Percentiles rank a stretch among this genome's conserved stretches.
These are phyloP conservation scores for Russula sp. DNA, from an alignment of 768 basidiomycete genomes.

Conservation along the genomic window DNA sequence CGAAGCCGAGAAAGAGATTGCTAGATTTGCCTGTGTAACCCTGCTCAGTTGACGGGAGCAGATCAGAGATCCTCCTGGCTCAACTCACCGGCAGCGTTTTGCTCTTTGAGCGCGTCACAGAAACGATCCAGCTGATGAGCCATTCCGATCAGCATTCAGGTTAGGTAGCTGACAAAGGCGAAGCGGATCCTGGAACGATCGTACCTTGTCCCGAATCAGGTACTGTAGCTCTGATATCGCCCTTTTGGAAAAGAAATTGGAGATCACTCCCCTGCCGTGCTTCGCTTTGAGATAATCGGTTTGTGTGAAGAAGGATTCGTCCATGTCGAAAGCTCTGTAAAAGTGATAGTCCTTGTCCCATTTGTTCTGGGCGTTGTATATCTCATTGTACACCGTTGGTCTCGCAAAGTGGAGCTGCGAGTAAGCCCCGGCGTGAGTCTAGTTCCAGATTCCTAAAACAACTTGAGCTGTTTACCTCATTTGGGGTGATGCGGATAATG, in stretches of 20 bases:
- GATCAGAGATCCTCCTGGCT: no score
- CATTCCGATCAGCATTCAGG: not conserved
- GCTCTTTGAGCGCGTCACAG: constrained; percentile 8
- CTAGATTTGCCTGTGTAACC: constrained; percentile 20
- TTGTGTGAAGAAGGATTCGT: constrained; percentile 32
- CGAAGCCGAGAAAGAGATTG: constrained; percentile 36
- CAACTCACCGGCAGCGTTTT: constrained; percentile 3
- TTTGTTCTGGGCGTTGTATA: constrained; percentile 19
- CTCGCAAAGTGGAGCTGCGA: constrained; percentile 9
- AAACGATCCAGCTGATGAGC: constrained; percentile 30
- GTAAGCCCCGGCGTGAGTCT: not conserved
- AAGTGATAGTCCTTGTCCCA: constrained; percentile 36
- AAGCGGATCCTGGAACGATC: not conserved
- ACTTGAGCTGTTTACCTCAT: constrained; percentile 1
- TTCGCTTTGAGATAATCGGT: constrained; percentile 31
- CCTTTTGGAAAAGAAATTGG: constrained; percentile 34
- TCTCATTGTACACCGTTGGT: constrained; percentile 9
- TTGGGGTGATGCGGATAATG: constrained; percentile 12
- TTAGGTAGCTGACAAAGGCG: not conserved
- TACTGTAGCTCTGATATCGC: constrained; percentile 32
- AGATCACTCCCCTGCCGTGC: constrained; percentile 28
- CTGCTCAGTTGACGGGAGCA: not conserved
- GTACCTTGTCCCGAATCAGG: constrained; percentile 30
- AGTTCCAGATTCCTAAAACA: no score
- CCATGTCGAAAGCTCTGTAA: constrained; percentile 33